Conservation (phyloP, 2,329 filamentous ascomycete species). For the Tolypocladium inflatum region DNA sequence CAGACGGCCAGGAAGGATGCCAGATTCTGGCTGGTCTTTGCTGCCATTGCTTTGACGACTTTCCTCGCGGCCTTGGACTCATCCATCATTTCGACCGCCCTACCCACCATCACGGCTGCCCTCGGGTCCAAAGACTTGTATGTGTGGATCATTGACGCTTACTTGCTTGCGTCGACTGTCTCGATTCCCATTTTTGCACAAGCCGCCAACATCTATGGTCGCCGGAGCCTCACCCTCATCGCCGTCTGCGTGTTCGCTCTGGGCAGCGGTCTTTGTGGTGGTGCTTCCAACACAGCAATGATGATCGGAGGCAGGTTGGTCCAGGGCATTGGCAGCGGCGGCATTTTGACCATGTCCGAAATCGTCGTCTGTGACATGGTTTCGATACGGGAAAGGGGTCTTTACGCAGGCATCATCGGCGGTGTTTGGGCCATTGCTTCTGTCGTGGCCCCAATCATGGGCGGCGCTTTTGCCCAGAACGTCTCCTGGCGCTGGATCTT, state of each 20-base stretch:
- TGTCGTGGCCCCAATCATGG: constrained; percentile 16
- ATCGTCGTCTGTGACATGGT: constrained; percentile 33
- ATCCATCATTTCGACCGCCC: constrained; percentile 19
- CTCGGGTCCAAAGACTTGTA: constrained; percentile 10
- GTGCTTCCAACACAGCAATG: constrained; percentile 15
- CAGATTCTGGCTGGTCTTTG: constrained; percentile 13
- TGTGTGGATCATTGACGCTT: constrained; percentile 15
- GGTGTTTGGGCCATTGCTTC: constrained; percentile 18
- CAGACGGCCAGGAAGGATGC: not conserved
- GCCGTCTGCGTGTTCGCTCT: constrained; percentile 11
- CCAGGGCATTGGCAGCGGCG: constrained; percentile 27
- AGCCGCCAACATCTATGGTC: constrained; percentile 38
- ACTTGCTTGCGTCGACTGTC: constrained; percentile 9
- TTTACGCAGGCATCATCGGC: constrained; percentile 24
- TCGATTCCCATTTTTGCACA: constrained; percentile 26
- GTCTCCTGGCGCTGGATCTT: constrained; percentile 31
- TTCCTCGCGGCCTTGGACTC: constrained; percentile 16
- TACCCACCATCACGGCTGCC: constrained; percentile 15
- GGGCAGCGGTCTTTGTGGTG: constrained; percentile 13
- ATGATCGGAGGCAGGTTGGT: constrained; percentile 34
- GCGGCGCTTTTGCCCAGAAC: constrained; percentile 6
- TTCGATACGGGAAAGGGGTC: constrained; percentile 33
- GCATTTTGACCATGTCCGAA: constrained; percentile 10
- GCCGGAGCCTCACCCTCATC: constrained; percentile 27
- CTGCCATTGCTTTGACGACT: constrained; percentile 9